Percentiles rank a stretch among this genome's conserved stretches.
phyloP scores from a whole-genome alignment of 495 filamentous ascomycete species.

The Penicillium verhagenii region DNA sequence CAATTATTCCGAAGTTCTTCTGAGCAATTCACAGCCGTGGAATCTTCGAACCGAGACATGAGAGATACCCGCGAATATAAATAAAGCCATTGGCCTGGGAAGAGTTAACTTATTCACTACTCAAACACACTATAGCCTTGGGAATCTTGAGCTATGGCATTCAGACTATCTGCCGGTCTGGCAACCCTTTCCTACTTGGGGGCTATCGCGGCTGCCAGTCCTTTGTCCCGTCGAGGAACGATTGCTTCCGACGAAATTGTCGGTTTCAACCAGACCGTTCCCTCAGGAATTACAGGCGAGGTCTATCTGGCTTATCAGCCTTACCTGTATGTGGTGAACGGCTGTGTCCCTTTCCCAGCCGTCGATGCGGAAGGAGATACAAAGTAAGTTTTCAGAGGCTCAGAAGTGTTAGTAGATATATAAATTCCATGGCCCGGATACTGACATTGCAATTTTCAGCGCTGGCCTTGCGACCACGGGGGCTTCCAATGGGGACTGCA shows the following conservation, averaged over 20 bases:
- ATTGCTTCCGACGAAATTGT: constrained; percentile 43
- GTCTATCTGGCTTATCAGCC: constrained; percentile 52
- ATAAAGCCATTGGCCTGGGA: neutral
- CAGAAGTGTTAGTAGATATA: neutral
- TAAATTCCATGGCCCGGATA: neutral
- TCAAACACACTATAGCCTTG: neutral
- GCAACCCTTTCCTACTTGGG: neutral
- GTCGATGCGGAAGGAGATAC: constrained; percentile 50
- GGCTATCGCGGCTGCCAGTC: neutral
- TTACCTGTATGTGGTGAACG: constrained; percentile 47
- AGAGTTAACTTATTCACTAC: neutral
- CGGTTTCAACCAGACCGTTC: constrained; percentile 48
- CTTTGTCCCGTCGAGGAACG: neutral
- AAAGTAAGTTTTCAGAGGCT: constrained; percentile 31
- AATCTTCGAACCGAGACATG: neutral
- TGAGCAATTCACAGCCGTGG: no score
- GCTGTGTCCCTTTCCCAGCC: constrained; percentile 56
- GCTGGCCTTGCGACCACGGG: constrained; percentile 43
- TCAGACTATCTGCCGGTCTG: neutral
- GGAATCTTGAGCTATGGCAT: neutral
- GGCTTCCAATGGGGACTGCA: constrained; percentile 38
- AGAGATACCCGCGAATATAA: neutral
- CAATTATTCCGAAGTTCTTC: neutral
- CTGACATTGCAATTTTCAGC: constrained; percentile 12
- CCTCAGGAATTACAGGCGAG: constrained; percentile 37